Evolutionary conservation across 352 stramenopile genomes (phyloP), one percentile per base, ranked within the genome.

Genomic region (Phytophthora fragariae): DNA sequence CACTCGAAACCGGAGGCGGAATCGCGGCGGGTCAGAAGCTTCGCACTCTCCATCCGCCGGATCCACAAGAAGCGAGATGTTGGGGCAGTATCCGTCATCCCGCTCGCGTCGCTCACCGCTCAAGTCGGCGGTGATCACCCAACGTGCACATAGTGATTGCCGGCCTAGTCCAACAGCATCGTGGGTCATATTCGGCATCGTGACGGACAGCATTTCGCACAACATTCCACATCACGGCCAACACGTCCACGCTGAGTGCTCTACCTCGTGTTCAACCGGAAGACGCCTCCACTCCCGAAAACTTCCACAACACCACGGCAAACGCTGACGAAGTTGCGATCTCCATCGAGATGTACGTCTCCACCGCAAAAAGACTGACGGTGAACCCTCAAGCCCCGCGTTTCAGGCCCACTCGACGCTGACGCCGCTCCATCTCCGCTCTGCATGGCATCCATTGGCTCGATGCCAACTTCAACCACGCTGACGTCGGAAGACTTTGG

Each of bases 61-160:
- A 79, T 87, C 57, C 64, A 74, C 70, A 74, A 68, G 49, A 60
- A 65, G 44, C 81, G 75, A 55, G 50, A 74, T 54, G 67, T 82
- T 24, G 78, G 74, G 11, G 57, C 77, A 5, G 56, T 70, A 19
- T 84, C 79, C 27, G 62, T 87, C 15, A 55, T 84, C 33, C 74
- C 80, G 52, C 67, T 87, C 17, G 72, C 72, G 3, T 72, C 79
- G 47, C 27, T 83, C 75, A 68, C 83, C 57, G 63, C 57, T 62
- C 14, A 79, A 75, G 60, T 77, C 73, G 8, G 70, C 82, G 0
- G 68, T 67, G 11, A 62, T 77, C 49, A 79, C 88, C 24, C 52
- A 83, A 83, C 37, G 71, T 85, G 27, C 67, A 68, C 44, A 84
- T 87, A 74, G 79, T 86, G 54, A 39, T 82, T 24, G 76, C 70